Percentiles rank a stretch among this genome's conserved stretches.
phyloP scores from a whole-genome alignment of 2,329 filamentous ascomycete species.

The Sphaerulina musiva region DNA sequence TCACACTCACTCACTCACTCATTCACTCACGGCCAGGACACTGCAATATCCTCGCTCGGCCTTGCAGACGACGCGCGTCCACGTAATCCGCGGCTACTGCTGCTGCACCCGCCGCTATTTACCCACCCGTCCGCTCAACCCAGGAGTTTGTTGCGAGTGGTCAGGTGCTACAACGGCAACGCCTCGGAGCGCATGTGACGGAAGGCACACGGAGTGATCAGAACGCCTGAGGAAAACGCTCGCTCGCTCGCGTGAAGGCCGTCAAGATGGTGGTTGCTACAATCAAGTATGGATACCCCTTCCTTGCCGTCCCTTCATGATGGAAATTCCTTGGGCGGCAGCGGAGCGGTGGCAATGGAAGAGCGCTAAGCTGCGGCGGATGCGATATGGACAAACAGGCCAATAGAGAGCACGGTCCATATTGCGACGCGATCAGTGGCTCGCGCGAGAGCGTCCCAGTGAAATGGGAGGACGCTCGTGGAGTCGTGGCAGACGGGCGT shows the following conservation, averaged over 20 bases:
- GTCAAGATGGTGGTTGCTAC: slow-evolving; percentile 31
- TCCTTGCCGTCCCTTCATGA: background rate
- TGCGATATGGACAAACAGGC: background rate
- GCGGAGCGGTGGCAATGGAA: background rate
- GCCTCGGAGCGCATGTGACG: slow-evolving; percentile 7
- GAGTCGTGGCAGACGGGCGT: slow-evolving; percentile 6
- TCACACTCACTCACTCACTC: background rate
- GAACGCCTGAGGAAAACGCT: background rate
- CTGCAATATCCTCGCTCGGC: too few species aligned
- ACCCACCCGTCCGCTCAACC: background rate
- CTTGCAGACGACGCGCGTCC: background rate
- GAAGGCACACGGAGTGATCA: slow-evolving; percentile 1
- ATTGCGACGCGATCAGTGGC: background rate
- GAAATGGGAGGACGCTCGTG: slow-evolving; percentile 1
- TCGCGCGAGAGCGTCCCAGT: background rate
- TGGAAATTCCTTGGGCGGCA: background rate
- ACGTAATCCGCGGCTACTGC: background rate
- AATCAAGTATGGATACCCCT: slow-evolving; percentile 27
- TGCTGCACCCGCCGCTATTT: too few species aligned
- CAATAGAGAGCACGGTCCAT: background rate
- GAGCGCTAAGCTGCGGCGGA: slow-evolving; percentile 4
- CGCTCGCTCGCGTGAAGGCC: slow-evolving; percentile 4
- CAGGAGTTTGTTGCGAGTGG: background rate
- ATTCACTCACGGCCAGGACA: too few species aligned
- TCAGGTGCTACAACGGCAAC: background rate